Evolutionary conservation across 208 protist genomes (phyloP).

Genomic region (Leishmania tarentolae): DNA sequence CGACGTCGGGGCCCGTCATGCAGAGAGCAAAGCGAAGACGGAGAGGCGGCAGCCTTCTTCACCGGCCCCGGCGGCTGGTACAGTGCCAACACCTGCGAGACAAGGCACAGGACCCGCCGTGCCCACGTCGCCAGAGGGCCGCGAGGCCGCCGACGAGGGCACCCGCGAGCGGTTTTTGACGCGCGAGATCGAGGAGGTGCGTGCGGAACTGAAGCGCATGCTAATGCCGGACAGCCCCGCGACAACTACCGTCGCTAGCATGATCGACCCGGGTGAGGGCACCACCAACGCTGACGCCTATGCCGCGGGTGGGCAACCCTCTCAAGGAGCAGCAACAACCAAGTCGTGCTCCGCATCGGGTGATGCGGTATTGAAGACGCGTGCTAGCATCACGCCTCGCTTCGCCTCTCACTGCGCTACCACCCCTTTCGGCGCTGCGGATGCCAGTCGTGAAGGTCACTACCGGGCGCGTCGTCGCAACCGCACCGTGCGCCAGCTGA

Average conservation of each 20-base stretch:
- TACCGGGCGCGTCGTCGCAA: constrained; percentile 21
- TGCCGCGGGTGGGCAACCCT: not conserved
- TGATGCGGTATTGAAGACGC: not conserved
- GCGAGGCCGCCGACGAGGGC: constrained; percentile 22
- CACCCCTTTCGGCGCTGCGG: constrained; percentile 12
- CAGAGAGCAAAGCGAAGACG: too few species aligned
- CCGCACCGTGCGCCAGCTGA: constrained; percentile 70
- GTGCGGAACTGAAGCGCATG: constrained; percentile 38
- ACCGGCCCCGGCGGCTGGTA: not conserved
- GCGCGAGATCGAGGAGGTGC: constrained; percentile 36
- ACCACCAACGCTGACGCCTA: not conserved
- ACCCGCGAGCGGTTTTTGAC: constrained; percentile 28
- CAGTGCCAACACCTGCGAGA: not conserved
- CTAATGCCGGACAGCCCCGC: constrained; percentile 17
- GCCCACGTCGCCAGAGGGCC: constrained; percentile 1
- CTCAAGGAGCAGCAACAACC: not conserved
- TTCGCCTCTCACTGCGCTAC: not conserved
- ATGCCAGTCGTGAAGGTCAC: constrained; percentile 14
- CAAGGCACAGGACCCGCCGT: not conserved
- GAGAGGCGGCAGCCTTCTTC: not conserved
- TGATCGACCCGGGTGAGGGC: not conserved
- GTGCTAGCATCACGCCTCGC: not conserved
- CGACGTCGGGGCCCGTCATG: not conserved
- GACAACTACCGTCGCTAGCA: not conserved
- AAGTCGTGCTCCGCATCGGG: not conserved